Conservation (phyloP, 1,284 basidiomycete species). For the Boletus mariae region DNA sequence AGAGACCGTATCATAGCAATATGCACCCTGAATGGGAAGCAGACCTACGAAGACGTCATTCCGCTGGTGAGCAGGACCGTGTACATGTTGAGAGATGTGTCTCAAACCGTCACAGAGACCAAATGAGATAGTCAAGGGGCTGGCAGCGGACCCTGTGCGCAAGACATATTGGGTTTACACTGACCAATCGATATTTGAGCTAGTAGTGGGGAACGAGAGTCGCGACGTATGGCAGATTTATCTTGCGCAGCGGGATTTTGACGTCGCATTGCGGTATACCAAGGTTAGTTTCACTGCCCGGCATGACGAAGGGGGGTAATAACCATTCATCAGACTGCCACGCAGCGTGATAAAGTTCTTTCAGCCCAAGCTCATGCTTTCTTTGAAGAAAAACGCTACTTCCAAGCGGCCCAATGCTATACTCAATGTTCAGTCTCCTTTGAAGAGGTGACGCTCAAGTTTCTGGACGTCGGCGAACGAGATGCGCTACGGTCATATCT, state of each 20-base stretch:
- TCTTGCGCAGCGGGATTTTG: conserved; percentile 75
- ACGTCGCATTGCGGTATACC: conserved; percentile 75
- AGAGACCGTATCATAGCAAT: conserved; percentile 76
- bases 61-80: conserved; percentile 58
- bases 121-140: conserved; percentile 67
- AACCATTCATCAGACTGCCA: conserved; percentile 55
- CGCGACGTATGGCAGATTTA: conserved; percentile 94
- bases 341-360: conserved; percentile 83
- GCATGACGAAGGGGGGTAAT: not conserved
- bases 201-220: conserved; percentile 85
- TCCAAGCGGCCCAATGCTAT: conserved; percentile 90
- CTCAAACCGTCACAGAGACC: conserved; percentile 50
- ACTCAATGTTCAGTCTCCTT: conserved; percentile 87
- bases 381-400: conserved; percentile 80
- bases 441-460: conserved; percentile 90
- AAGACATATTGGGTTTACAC: conserved; percentile 96
- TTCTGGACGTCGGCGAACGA: conserved; percentile 87
- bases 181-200: conserved; percentile 85
- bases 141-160: conserved; percentile 81
- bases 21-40: conserved; percentile 76
- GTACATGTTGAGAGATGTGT: not conserved
- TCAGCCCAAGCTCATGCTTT: conserved; percentile 84
- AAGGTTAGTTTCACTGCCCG: conserved; percentile 52
- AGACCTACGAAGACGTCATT: conserved; percentile 81
- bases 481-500: conserved; percentile 92